These are phyloP conservation scores for Diospyros lotus DNA, from an alignment of 148 eudicot genomes.

Conservation along the genomic window DNA sequence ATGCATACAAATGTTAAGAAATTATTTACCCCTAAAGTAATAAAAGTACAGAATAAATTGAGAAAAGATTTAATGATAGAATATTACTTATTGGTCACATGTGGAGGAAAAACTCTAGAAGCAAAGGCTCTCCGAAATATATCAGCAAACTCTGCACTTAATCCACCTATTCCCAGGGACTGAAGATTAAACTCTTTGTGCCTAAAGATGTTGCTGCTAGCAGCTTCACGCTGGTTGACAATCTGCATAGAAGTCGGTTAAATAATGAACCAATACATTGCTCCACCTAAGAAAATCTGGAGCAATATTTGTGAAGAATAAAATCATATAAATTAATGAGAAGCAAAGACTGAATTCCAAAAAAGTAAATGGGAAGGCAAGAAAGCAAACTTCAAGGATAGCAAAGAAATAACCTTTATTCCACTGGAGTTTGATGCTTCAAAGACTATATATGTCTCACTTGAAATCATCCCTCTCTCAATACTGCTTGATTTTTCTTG, in stretches of 20 bases:
- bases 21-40: background rate
- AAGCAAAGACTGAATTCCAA: background rate
- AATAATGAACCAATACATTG: background rate
- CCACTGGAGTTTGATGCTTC: conserved; percentile 88
- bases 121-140: conserved; percentile 99
- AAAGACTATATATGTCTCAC: conserved; percentile 76
- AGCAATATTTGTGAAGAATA: background rate
- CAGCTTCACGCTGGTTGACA: conserved; percentile 88
- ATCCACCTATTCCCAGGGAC: conserved; percentile 90
- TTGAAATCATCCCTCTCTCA: conserved; percentile 81
- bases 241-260: conserved; percentile 39
- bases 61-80: background rate
- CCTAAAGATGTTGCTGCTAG: conserved; percentile 87
- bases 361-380: background rate
- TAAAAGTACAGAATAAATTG: conserved; percentile 3
- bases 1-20: background rate
- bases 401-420: conserved; percentile 50
- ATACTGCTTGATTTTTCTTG: conserved; percentile 43
- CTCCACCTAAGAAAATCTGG: conserved; percentile 1
- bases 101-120: conserved; percentile 95
- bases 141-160: conserved; percentile 92
- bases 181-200: conserved; percentile 93
- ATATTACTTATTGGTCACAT: conserved; percentile 82
- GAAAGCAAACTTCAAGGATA: conserved; percentile 3
- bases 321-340: background rate